phyloP scores from a whole-genome alignment of 768 basidiomycete genomes.

The Kwoniella heveanensis region DNA sequence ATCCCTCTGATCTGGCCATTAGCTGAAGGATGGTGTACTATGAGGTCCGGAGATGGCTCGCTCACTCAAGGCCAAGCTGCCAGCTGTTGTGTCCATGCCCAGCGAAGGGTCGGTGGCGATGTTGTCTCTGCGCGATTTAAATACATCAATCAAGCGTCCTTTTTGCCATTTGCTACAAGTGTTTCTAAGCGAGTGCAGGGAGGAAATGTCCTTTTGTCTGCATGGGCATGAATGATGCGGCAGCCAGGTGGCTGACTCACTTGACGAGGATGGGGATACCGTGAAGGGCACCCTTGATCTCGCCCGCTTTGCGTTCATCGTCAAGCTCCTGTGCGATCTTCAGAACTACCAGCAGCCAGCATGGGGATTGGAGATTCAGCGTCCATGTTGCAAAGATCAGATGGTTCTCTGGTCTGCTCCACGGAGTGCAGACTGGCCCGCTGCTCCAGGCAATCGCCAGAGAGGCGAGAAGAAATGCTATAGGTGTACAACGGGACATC shows the following conservation, averaged over 20 bases:
- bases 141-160: too few species aligned
- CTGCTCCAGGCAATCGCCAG: too few species aligned
- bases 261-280: conserved; percentile 51
- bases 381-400: too few species aligned
- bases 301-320: conserved; percentile 25
- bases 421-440: too few species aligned
- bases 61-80: conserved; percentile 26
- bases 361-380: too few species aligned
- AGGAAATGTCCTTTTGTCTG: too few species aligned
- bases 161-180: too few species aligned
- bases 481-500: too few species aligned
- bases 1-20: neutral
- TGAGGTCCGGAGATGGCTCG: neutral
- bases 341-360: conserved; percentile 12
- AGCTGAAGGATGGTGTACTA: neutral
- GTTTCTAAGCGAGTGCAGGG: neutral
- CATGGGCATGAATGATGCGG: too few species aligned
- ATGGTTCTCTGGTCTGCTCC: too few species aligned
- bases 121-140: conserved; percentile 27
- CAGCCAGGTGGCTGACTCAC: neutral
- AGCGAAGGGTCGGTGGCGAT: conserved; percentile 42
- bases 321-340: conserved; percentile 38
- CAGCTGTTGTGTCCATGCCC: conserved; percentile 50
- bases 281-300: conserved; percentile 32
- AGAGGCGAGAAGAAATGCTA: too few species aligned